Base-by-base conservation (phyloP, 2,329 filamentous ascomycete genomes). In the Ceratocystis huliohia region DNA sequence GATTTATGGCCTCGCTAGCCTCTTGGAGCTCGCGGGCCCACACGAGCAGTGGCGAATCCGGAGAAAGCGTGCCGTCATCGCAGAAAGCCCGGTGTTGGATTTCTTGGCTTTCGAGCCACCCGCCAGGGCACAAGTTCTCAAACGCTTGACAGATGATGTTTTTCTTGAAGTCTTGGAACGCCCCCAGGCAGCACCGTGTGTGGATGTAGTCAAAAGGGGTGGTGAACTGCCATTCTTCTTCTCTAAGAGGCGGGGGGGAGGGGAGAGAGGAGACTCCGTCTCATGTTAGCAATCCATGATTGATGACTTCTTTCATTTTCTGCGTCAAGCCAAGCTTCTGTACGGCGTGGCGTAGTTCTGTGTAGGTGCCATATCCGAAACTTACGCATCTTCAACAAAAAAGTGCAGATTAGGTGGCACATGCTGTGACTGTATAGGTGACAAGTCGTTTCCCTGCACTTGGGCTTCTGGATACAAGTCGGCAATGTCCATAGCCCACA, bases 321-420 rank as follows among this genome's bases (percentile, higher is more conserved):
- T 13, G 10, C 10, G 37, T 41, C 37, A 41, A 41, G 37, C 37
- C 37, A 41, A 41, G 37, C 33, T 37, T 10, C 33, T 13, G 10
- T 37, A 37, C 8, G 33, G 33, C 10, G 37, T 41, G 37, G 37
- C 37, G 37, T 41, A 13, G 37, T 13, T 10, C 37, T 48, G 17
- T 48, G 45, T 20, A 8, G 44, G n/a, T 25, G 56, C n/a, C 20
- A n/a, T 53, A 3, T 25, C 1, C 22, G 0, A 50, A 13, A 73
- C 75, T 70, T 72, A 75, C 74, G 75, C 76, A 71, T 91, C 88
- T 72, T 91, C 87, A 59, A 92, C 81, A 68, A 84, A 84, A 70
- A 92, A 92, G 69, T 84, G 82, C 15, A 91, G 86, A 69, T 92
- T 92, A 20, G 82, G 81, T 0, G 88, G 88, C 0, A 90, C 85